These are phyloP conservation scores for Hemileia vastatrix DNA, from an alignment of 1,284 basidiomycete species.

Conservation along the genomic window DNA sequence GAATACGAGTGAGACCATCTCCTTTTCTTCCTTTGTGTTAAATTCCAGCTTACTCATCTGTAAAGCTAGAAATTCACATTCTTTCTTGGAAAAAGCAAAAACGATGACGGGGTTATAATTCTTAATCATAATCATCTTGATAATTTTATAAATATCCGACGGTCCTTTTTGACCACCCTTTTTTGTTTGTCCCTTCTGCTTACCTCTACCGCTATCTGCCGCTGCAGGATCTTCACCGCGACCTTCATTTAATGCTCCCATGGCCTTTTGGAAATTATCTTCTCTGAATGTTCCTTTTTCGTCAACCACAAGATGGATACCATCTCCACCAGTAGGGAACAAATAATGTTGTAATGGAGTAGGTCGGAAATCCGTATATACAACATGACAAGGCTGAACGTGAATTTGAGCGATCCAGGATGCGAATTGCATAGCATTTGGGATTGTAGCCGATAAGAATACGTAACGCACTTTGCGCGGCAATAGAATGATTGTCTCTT, in stretches of 20 bases:
- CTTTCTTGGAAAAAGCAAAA: slow-evolving; percentile 96
- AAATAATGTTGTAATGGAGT: slow-evolving; percentile 97
- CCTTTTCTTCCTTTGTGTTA: slow-evolving; percentile 87
- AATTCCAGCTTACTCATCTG: slow-evolving; percentile 92
- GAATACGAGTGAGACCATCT: slow-evolving; percentile 79
- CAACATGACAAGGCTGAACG: slow-evolving; percentile 96
- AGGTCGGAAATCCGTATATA: slow-evolving; percentile 97
- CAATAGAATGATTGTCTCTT: slow-evolving; percentile 86
- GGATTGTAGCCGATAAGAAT: slow-evolving; percentile 98
- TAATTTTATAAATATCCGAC: slow-evolving; percentile 94
- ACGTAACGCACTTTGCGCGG: slow-evolving; percentile 95
- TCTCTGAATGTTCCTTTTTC: slow-evolving; percentile 94
- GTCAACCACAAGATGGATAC: slow-evolving; percentile 95
- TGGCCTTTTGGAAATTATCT: slow-evolving; percentile 95
- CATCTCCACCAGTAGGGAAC: slow-evolving; percentile 91
- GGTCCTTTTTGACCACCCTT: slow-evolving; percentile 85
- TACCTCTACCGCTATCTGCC: slow-evolving; percentile 61
- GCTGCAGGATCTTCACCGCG: slow-evolving; percentile 90
- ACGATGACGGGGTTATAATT: slow-evolving; percentile 98
- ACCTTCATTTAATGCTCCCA: slow-evolving; percentile 73
- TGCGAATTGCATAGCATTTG: slow-evolving; percentile 98
- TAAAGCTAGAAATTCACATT: slow-evolving; percentile 87
- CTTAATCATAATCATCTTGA: slow-evolving; percentile 97
- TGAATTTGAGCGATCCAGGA: slow-evolving; percentile 98
- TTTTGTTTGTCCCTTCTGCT: slow-evolving; percentile 79